phyloP scores from a whole-genome alignment of 495 filamentous ascomycete species.

The Rhypophila decipiens region DNA sequence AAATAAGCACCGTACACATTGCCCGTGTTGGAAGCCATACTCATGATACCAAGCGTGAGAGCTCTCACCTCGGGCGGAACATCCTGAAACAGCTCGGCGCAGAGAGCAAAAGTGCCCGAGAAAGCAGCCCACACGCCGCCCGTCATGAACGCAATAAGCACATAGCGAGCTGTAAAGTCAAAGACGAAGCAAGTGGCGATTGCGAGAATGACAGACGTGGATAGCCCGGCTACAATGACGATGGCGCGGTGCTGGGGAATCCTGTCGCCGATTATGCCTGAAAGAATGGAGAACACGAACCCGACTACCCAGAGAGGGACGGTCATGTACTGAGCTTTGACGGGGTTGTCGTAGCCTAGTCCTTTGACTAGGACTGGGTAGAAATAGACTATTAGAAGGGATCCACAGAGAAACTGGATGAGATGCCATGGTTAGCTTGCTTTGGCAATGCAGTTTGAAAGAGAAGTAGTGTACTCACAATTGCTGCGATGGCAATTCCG shows the following conservation, averaged over 20 bases:
- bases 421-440: too few species aligned
- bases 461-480: too few species aligned
- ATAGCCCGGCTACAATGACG: constrained; percentile 33
- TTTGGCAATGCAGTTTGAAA: too few species aligned
- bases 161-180: constrained; percentile 43
- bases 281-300: constrained; percentile 31
- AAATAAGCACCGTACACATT: constrained; percentile 43
- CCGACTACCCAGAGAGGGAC: constrained; percentile 37
- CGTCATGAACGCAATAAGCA: constrained; percentile 46
- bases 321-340: constrained; percentile 36
- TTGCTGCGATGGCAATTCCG: neutral
- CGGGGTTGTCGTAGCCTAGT: constrained; percentile 37
- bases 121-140: constrained; percentile 45
- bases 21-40: constrained; percentile 44
- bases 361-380: constrained; percentile 45
- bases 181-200: constrained; percentile 38
- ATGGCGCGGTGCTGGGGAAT: constrained; percentile 14
- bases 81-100: constrained; percentile 33
- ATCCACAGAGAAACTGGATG: constrained; percentile 35
- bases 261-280: constrained; percentile 24
- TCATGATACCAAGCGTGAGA: constrained; percentile 43
- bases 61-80: constrained; percentile 38
- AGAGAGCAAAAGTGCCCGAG: constrained; percentile 37
- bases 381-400: constrained; percentile 42
- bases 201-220: constrained; percentile 33